Evolutionary conservation across 441 rosid species (phyloP).

Genomic region (Codiaeum variegatum): DNA sequence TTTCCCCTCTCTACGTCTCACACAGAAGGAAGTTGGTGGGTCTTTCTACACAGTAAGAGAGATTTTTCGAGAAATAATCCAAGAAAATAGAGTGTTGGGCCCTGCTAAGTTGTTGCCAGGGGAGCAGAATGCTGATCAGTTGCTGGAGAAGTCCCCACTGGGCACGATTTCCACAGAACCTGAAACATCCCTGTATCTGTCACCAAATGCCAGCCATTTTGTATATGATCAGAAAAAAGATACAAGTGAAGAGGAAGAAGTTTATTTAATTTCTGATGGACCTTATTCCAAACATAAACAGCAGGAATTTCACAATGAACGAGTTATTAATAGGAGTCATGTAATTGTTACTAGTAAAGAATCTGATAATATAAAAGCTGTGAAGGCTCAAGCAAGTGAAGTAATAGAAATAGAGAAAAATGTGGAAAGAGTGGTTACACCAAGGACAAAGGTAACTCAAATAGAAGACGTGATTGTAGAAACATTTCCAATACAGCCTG

Average conservation of each 20-base stretch:
- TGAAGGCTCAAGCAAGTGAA: slow-evolving; percentile 27
- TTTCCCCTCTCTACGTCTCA: slow-evolving; percentile 84
- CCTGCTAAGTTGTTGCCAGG: slow-evolving; percentile 52
- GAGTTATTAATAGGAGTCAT: slow-evolving; percentile 33
- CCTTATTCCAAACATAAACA: slow-evolving; percentile 24
- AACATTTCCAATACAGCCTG: slow-evolving; percentile 53
- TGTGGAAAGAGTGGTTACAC: slow-evolving; percentile 11
- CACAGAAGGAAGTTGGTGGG: slow-evolving; percentile 95
- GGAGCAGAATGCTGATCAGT: slow-evolving; percentile 34
- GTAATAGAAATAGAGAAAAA: slow-evolving; percentile 16
- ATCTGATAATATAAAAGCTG: slow-evolving; percentile 23
- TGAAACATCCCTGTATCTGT: slow-evolving; percentile 28
- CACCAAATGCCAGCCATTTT: slow-evolving; percentile 39
- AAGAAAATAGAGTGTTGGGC: slow-evolving; percentile 90
- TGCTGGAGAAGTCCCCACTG: slow-evolving; percentile 43
- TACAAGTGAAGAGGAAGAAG: slow-evolving; percentile 30
- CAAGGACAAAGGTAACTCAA: slow-evolving; percentile 33
- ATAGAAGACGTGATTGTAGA: slow-evolving; percentile 49
- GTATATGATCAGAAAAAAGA: slow-evolving; percentile 28
- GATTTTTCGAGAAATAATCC: slow-evolving; percentile 90
- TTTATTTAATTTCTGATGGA: slow-evolving; percentile 21
- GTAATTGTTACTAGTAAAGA: slow-evolving; percentile 23
- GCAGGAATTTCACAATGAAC: slow-evolving; percentile 24
- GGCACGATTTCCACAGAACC: slow-evolving; percentile 56
- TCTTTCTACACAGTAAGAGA: slow-evolving; percentile 91